Conservation (phyloP, 768 basidiomycete species). For the Russula foetens region DNA sequence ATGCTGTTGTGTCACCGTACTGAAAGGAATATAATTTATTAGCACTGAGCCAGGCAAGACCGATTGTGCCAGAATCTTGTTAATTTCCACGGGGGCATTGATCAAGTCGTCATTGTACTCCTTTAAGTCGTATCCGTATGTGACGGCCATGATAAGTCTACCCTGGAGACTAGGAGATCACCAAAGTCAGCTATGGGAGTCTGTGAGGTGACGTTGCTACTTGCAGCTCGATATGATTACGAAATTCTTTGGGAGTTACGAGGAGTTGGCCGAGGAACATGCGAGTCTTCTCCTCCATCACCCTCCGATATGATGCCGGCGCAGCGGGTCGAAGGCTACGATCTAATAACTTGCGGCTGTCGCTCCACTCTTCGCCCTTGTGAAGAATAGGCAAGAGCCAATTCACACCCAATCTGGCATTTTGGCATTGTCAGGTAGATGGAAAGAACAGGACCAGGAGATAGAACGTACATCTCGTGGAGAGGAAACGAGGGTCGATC, state of each 20-base stretch:
- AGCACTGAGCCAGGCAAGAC: neutral
- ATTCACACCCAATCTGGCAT: neutral
- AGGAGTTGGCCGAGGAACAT: neutral
- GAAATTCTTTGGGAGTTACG: neutral
- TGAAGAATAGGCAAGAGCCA: neutral
- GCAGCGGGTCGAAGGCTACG: conserved; percentile 6
- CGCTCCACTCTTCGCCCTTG: neutral
- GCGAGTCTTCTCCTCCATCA: conserved; percentile 5
- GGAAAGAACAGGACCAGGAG: neutral
- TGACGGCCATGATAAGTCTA: conserved; percentile 1
- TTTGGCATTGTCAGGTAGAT: neutral
- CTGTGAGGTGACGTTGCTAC: neutral
- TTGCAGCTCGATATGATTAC: neutral
- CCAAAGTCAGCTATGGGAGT: neutral
- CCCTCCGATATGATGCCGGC: neutral
- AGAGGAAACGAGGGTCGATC: conserved; percentile 1
- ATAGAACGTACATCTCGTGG: neutral
- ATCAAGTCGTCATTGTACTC: neutral
- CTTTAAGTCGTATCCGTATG: conserved; percentile 9
- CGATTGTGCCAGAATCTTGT: neutral
- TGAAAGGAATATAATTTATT: conserved; percentile 8
- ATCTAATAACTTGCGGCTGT: neutral
- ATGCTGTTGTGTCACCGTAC: neutral
- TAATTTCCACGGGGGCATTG: neutral
- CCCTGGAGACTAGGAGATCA: conserved; percentile 1